Evolutionary conservation across 1,284 basidiomycete genomes (phyloP), one percentile per base, ranked within the genome.

Genomic region (Malassezia vespertilionis): DNA sequence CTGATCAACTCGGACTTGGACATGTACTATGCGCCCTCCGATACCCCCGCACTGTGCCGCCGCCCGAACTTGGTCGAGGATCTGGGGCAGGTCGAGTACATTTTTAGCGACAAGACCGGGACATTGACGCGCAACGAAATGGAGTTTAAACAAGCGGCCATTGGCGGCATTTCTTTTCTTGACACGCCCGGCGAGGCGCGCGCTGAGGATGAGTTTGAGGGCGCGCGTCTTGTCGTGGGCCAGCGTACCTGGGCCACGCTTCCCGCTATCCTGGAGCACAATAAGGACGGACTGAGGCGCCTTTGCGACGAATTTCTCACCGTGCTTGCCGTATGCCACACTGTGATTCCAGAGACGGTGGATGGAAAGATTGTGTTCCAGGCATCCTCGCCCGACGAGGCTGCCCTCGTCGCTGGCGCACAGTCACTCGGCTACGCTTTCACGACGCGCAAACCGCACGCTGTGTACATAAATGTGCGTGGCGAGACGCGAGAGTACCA

Each of bases 21-120:
- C 54, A 73, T 75, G 74, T 99, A 97, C 74, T 85, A 97, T 69
- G 81, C 82, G 2, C 81, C 77, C 49, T 93, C 90, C 4, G 90
- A 97, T 70, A 97, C 91, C 0, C 88, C 93, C 0, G 93, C 93
- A 0, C 77, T 95, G 8, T 97, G 93, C 70, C 82, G 91, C 17
- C 97, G 93, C 0, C 95, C 89, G 1, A 90, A 87, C 4, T 80
- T 99, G 21, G 93, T 97, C 8, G 93, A 97, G 72, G 93, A 97
- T 69, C 81, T 99, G 10, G 93, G 93, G 0, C 91, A 96, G 72
- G 96, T 99, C 57, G 88, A 93, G 73, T 97, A 91, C 71, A 87
- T 97, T 22, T 97, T 99, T 73, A 89, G 85, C 43, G 93, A 97
- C 76, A 97, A 97, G 76, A 97, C 91, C 0, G 91, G 91, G 4